Evolutionary conservation across 768 basidiomycete species (phyloP).

Genomic region (button mushroom (Agaricus bisporus)): DNA sequence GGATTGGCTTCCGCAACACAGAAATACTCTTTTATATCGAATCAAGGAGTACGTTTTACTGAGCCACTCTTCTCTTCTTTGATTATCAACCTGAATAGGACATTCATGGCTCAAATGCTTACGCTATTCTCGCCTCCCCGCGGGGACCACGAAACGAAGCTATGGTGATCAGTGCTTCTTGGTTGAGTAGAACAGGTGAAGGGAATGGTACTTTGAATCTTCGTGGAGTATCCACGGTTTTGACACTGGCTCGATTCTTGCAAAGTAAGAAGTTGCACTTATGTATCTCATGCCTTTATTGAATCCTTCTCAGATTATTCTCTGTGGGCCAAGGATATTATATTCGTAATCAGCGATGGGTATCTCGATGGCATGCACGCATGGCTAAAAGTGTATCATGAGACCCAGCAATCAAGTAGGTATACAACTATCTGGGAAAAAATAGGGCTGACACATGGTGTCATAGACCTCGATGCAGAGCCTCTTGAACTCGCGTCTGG

Average conservation of each 20-base stretch:
- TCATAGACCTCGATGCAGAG: conserved; percentile 60
- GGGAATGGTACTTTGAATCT: conserved; percentile 63
- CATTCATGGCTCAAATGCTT: conserved; percentile 69
- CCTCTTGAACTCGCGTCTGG: conserved; percentile 65
- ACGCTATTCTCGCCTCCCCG: conserved; percentile 77
- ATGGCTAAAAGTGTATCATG: conserved; percentile 85
- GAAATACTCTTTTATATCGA: conserved; percentile 45
- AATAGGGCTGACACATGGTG: background rate
- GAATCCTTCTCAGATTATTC: conserved; percentile 53
- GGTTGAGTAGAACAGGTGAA: conserved; percentile 65
- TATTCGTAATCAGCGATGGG: conserved; percentile 86
- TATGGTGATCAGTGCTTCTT: conserved; percentile 87
- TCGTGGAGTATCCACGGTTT: conserved; percentile 79
- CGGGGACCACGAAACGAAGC: conserved; percentile 92
- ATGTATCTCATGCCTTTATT: background rate
- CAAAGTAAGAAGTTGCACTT: conserved; percentile 50
- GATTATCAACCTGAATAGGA: conserved; percentile 28
- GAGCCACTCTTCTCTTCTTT: background rate
- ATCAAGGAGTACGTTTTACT: conserved; percentile 40
- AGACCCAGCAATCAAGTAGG: conserved; percentile 56
- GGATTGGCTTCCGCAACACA: conserved; percentile 72
- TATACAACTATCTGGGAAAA: background rate
- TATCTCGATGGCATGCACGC: conserved; percentile 91
- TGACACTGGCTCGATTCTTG: conserved; percentile 79
- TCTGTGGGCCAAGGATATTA: conserved; percentile 91